Percentiles rank a stretch among this genome's conserved stretches.
Evolutionary conservation across 2,329 filamentous ascomycete genomes (phyloP).

Genomic region (Cytospora schulzeri): DNA sequence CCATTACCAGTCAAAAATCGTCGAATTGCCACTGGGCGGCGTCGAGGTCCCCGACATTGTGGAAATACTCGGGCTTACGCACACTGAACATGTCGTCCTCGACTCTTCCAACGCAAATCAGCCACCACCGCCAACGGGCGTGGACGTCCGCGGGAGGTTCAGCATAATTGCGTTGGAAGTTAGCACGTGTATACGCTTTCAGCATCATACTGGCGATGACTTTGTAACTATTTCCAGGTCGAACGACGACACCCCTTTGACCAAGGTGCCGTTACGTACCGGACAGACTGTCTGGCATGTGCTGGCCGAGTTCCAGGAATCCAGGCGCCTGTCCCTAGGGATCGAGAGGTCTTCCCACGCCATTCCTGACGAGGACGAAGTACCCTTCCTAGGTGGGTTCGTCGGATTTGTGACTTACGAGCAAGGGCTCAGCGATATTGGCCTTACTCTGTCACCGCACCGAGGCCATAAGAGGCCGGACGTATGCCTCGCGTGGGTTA

Average conservation of each 20-base stretch:
- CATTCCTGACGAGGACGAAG: constrained; percentile 31
- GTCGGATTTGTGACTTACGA: constrained; percentile 87
- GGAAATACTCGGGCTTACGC: constrained; percentile 47
- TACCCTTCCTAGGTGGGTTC: constrained; percentile 79
- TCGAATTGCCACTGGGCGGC: constrained; percentile 45
- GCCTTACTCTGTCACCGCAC: constrained; percentile 42
- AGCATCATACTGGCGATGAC: constrained; percentile 56
- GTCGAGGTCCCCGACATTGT: constrained; percentile 57
- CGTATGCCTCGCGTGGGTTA: constrained; percentile 74
- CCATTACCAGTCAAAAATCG: constrained; percentile 36
- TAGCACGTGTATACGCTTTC: constrained; percentile 56
- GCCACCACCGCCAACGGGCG: constrained; percentile 41
- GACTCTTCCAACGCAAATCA: constrained; percentile 61
- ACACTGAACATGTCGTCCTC: constrained; percentile 54
- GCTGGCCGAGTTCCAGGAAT: constrained; percentile 48
- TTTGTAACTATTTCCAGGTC: constrained; percentile 36
- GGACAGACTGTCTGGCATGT: constrained; percentile 51
- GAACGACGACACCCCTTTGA: background rate
- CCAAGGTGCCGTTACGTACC: constrained; percentile 33
- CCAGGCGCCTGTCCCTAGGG: constrained; percentile 32
- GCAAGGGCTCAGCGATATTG: constrained; percentile 67
- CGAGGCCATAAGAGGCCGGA: constrained; percentile 59
- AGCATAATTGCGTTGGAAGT: constrained; percentile 74
- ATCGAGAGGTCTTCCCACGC: constrained; percentile 2
- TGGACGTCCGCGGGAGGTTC: constrained; percentile 60